Base-by-base conservation (phyloP, 345 rosid genomes). In the Syzygium jambos region DNA sequence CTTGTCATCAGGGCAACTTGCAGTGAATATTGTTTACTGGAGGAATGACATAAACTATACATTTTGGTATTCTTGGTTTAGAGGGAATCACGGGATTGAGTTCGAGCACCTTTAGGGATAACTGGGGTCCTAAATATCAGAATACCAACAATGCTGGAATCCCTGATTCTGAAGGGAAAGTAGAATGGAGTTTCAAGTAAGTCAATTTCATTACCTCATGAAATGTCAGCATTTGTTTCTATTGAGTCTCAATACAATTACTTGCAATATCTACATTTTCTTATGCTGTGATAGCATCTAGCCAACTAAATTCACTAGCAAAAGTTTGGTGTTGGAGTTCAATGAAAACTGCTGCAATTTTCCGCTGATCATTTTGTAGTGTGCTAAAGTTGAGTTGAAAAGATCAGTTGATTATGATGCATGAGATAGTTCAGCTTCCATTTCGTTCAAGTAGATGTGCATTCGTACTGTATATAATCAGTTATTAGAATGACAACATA, bases 51-150 rank as follows among this genome's bases (percentile, higher is more conserved):
- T 84, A n/a, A 78, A 73, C 49, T 82, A 86, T 73, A 73, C 46
- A 61, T 51, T 61, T 73, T 68, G 86, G 49, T 68, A n/a, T 88
- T 85, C 53, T 89, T 88, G 84, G 83, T 88, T 56, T 97, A 96
- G 99, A 88, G 91, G 99, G 99, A 89, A 88, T 98, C 56, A 96
- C 99, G 3, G 98, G 99, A 86, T 93, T 98, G 94, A 93, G 97
- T 65, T 87, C 92, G 89, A 89, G 91, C 90, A 96, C 97, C 90
- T 93, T 98, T 87, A 95, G 92, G 93, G 95, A 98, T 85, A 96
- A 98, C 90, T 96, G 99, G 99, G 87, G 94, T 89, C 90, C 99
- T 59, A 96, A 94, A 86, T 98, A 98, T 92, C 96, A 95, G 90
- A 92, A 93, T 77, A 98, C 99, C 73, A 98, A 98, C 88, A 77